phyloP scores from a whole-genome alignment of 1,284 basidiomycete genomes.

The Ustilago cynodontis region DNA sequence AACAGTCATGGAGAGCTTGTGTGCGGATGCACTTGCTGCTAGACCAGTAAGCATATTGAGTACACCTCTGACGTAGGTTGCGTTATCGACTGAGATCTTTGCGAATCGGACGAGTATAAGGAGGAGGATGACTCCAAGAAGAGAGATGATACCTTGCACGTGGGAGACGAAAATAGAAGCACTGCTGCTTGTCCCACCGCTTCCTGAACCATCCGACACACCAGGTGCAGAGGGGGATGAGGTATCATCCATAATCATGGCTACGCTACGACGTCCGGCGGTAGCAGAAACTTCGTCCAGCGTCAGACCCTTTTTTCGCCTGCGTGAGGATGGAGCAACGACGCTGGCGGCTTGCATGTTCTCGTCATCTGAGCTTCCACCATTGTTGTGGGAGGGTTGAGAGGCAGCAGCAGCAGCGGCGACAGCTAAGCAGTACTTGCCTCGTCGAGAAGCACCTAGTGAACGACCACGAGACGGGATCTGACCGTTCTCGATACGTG shows the following conservation, averaged over 20 bases:
- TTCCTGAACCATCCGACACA: background rate
- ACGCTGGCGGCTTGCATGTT: constrained; percentile 24
- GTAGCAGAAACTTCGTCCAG: constrained; percentile 29
- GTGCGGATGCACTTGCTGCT: constrained; percentile 39
- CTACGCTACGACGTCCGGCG: constrained; percentile 37
- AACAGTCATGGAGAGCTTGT: constrained; percentile 52
- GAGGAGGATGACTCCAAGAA: constrained; percentile 46
- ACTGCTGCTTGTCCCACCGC: constrained; percentile 5
- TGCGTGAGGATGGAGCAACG: constrained; percentile 2
- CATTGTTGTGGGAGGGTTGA: background rate
- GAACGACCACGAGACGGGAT: constrained; percentile 46
- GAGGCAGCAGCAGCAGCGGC: constrained; percentile 25
- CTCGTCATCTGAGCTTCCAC: constrained; percentile 15
- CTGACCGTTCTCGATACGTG: constrained; percentile 37
- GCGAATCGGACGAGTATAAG: constrained; percentile 43
- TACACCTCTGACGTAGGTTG: constrained; percentile 43
- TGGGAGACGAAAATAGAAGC: constrained; percentile 37
- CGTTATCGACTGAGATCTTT: constrained; percentile 34
- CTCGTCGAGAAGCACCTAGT: constrained; percentile 23
- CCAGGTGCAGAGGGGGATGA: background rate
- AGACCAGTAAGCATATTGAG: constrained; percentile 54
- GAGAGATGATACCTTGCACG: constrained; percentile 43
- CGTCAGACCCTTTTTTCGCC: constrained; percentile 13
- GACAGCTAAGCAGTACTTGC: constrained; percentile 37
- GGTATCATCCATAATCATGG: constrained; percentile 49